Evolutionary conservation across 371 early-diverging fungal genomes (phyloP), one percentile per base, ranked within the genome.

Genomic region (Umbelopsis sp.): DNA sequence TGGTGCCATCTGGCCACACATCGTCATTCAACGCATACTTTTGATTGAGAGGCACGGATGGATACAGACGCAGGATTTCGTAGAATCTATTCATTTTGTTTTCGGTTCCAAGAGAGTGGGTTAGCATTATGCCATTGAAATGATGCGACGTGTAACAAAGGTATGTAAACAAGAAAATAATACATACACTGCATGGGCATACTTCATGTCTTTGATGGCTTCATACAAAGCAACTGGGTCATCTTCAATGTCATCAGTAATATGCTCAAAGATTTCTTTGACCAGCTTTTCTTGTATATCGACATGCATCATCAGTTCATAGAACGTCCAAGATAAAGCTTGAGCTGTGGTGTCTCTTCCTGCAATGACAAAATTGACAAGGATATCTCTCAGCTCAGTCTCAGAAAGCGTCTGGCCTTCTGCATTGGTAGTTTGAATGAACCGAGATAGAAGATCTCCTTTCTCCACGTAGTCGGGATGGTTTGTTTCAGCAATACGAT

Each of bases 291-390:
- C 66, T 66, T 89, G 83, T 3, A 88, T 81, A 14, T 72, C 70
- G 0, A 87, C 84, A 50, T 86, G 76, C 50, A 75, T 66, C 24
- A 78, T 67, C 12, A 93, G 68, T 22, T 75, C 78, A 50, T 82
- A 90, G 65, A 90, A 85, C 48, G 83, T 73, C 94, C 94, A 93
- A 18, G 85, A 83, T 10, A 92, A 74, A 0, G 89, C 87, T 71
- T 90, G 89, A 0, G 91, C 91, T 1, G 93, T 92, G 0, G 92
- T 91, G 69, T 92, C 92, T 10, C 91, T 81, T 0, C 83, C 83
- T 35, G 81, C 90, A 71, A 92, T 86, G 44, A 91, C 80, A 66
- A 92, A 88, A 78, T 92, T 93, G 29, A 92, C 67, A 5, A 92
- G 80, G 63, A 84, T 77, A 70, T 93, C 93, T 11, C 85, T 72